Percentiles rank a stretch among this genome's conserved stretches.
Evolutionary conservation across 345 rosid species (phyloP).

Genomic region (Sisymbrium altissimum): DNA sequence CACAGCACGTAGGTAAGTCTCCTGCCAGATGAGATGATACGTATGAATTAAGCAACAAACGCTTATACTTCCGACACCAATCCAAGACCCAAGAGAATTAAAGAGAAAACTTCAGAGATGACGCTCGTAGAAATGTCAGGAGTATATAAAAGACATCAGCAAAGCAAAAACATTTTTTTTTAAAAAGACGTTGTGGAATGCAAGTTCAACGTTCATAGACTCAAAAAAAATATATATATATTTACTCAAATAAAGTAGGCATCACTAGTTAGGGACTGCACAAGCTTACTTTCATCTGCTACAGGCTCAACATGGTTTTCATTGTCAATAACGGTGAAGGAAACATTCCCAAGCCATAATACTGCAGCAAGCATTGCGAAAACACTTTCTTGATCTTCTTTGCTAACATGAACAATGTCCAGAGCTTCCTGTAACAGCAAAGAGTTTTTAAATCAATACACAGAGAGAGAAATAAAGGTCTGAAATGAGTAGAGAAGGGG

Average conservation of each 20-base stretch:
- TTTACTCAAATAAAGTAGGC: not conserved
- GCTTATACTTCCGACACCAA: not conserved
- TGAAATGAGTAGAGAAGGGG: constrained; percentile 15
- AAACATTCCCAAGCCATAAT: constrained; percentile 92
- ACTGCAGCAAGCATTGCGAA: constrained; percentile 98
- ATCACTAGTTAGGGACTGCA: constrained; percentile 7
- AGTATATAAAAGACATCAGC: too few species aligned
- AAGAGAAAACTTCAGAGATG: constrained; percentile 14
- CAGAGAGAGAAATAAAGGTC: not conserved
- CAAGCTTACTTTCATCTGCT: constrained; percentile 74
- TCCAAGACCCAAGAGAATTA: not conserved
- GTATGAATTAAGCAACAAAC: not conserved
- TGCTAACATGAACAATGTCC: constrained; percentile 90
- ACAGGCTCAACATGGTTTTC: constrained; percentile 92
- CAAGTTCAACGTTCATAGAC: not conserved
- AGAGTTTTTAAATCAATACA: not conserved
- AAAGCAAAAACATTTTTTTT: constrained; percentile 1
- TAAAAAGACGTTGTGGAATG: not conserved
- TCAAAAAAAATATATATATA: not conserved
- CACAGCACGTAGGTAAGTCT: not conserved
- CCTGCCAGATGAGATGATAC: not conserved
- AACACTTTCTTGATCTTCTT: constrained; percentile 93
- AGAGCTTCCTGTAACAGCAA: constrained; percentile 76
- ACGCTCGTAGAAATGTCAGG: not conserved
- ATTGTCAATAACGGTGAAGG: constrained; percentile 73